Conservation (phyloP, 1,284 basidiomycete species). For the Melanopsichium pennsylvanicum region DNA sequence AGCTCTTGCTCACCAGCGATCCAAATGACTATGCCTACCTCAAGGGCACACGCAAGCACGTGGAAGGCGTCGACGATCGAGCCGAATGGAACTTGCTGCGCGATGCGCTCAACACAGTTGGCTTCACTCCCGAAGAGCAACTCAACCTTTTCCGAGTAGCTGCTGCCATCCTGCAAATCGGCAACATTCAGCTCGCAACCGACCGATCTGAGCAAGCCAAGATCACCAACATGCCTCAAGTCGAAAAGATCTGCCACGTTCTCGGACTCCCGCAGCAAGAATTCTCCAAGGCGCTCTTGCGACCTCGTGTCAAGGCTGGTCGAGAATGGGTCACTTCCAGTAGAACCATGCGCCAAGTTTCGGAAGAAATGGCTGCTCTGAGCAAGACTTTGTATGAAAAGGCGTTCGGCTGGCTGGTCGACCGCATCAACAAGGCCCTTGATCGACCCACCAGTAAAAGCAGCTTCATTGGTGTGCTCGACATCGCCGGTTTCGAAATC, state of each 20-base stretch:
- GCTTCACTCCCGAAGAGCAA: conserved; percentile 84
- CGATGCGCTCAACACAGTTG: conserved; percentile 84
- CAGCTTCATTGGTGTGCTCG: conserved; percentile 96
- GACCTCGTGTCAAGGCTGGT: conserved; percentile 85
- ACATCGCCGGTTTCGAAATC: conserved; percentile 99
- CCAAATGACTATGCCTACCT: conserved; percentile 89
- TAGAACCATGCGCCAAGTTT: conserved; percentile 86
- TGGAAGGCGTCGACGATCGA: conserved; percentile 92
- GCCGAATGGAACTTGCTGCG: conserved; percentile 86
- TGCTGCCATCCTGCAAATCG: conserved; percentile 92
- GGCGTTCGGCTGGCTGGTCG: conserved; percentile 90
- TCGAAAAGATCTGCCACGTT: conserved; percentile 88
- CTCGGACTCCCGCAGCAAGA: conserved; percentile 89
- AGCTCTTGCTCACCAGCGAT: conserved; percentile 75
- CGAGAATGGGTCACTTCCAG: conserved; percentile 97
- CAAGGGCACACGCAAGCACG: conserved; percentile 84
- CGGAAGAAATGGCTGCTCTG: conserved; percentile 88
- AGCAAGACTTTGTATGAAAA: conserved; percentile 99
- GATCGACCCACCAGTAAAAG: conserved; percentile 88
- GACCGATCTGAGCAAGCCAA: conserved; percentile 87
- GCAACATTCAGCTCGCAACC: conserved; percentile 85
- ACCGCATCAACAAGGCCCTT: conserved; percentile 91
- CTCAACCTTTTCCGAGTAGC: conserved; percentile 92
- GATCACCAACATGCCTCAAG: conserved; percentile 69
- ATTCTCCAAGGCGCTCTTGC: conserved; percentile 76